Evolutionary conservation across 164 flowering plant species (phyloP).

Genomic region (Warburgia ugandensis): DNA sequence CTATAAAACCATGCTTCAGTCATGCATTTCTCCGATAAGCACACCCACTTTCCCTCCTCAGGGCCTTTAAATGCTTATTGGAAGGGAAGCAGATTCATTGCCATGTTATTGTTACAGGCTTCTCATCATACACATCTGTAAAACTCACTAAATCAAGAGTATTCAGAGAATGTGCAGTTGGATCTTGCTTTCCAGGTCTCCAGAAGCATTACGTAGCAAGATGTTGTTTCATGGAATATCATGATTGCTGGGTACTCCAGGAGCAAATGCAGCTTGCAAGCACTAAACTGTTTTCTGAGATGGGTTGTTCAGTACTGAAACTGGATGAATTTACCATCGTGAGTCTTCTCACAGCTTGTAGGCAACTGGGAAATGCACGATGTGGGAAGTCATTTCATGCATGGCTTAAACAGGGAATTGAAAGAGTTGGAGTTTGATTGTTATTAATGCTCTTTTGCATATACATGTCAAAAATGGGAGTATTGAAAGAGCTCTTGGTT

Average conservation of each 20-base stretch:
- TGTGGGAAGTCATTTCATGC: slow-evolving; percentile 47
- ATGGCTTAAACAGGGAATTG: slow-evolving; percentile 26
- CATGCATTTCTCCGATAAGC: slow-evolving; percentile 22
- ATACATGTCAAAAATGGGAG: slow-evolving; percentile 56
- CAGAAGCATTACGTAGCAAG: slow-evolving; percentile 19
- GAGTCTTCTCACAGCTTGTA: slow-evolving; percentile 36
- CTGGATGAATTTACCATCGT: slow-evolving; percentile 44
- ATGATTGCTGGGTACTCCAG: slow-evolving; percentile 41
- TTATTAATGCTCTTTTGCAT: slow-evolving; percentile 50
- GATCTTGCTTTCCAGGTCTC: slow-evolving; percentile 30
- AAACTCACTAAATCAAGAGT: slow-evolving; percentile 41
- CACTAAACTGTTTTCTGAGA: slow-evolving; percentile 27
- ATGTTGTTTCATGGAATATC: slow-evolving; percentile 36
- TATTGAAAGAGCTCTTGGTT: slow-evolving; percentile 32
- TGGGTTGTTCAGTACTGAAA: slow-evolving; percentile 25
- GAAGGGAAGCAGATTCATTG: slow-evolving; percentile 23
- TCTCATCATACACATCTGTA: slow-evolving; percentile 20
- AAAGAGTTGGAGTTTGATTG: slow-evolving; percentile 20
- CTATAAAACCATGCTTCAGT: slow-evolving; percentile 30
- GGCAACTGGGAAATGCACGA: slow-evolving; percentile 19
- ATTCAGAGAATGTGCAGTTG: slow-evolving; percentile 26
- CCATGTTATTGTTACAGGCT: slow-evolving; percentile 19
- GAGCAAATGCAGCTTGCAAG: slow-evolving; percentile 24
- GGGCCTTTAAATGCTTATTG: slow-evolving; percentile 16
- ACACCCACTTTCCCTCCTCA: slow-evolving; percentile 21